Evolutionary conservation across 805 yeast genomes (phyloP), one percentile per base, ranked within the genome.

Genomic region (Sugiyamaella americana): DNA sequence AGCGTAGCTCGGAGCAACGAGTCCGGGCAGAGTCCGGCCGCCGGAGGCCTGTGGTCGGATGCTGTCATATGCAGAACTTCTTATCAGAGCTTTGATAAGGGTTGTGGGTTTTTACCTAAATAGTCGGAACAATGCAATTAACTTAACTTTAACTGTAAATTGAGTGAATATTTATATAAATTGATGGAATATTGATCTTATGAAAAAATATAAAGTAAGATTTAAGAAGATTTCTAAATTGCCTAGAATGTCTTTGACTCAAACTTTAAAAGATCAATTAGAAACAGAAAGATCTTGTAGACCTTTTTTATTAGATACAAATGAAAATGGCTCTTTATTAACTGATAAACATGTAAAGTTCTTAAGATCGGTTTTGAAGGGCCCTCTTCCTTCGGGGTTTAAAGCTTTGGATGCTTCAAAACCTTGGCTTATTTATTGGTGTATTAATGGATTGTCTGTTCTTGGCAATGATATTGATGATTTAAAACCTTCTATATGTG

Each of bases 391-490:
- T 0, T 52, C 65, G 1, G 67, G 62, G 5, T 82, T 74, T 61
- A 59, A 63, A 2, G 73, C 74, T 0, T 69, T 87, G 40, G 97
- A 91, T 63, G 93, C 97, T 0, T 84, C 93, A n/a, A 88, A 83
- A 50, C 80, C 95, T 0, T 93, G 98, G 98, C 67, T 91, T 58
- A 49, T 85, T 1, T 91, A 84, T 61, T 93, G 98, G 98, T 65
- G 82, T 4, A 60, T 76, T 39, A 87, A 87, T 59, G 71, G 81
- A 0, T 55, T 72, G 38, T 54, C 61, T 2, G 46, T 79, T 1
- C 51, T 82, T 23, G 73, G 73, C 1, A 64, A 51, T n/a, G 66
- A 61, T 1, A 30, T 57, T 43, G 30, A 43, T 44, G 51, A 48
- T 40, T 39, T 69, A 1, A 47, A 52, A 1, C 55, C 50, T 18